Evolutionary conservation across 805 yeast species (phyloP), one percentile per base, ranked within the genome.

Genomic region (Kuraishia hungarica): DNA sequence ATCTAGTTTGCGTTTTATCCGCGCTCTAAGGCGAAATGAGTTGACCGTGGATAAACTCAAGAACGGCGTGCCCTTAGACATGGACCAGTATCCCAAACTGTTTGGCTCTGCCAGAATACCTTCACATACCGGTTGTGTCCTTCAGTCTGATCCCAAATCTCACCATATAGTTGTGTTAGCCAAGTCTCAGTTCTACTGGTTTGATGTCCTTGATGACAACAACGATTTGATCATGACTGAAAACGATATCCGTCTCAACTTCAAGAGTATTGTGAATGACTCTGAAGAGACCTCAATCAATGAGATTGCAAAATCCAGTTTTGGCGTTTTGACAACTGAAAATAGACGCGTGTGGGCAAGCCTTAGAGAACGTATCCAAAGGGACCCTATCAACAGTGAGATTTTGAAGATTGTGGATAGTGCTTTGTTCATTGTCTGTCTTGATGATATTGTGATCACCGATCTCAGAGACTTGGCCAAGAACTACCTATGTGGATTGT

Each of bases 101-200:
- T 91, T 91, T 72, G 97, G 96, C 1, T 84, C 96, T 26, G 80
- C 96, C 2, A 77, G 97, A 66, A 86, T 91, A 58, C 97, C 97
- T 51, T 86, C 94, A 1, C 76, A 78, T 22, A 77, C 81, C 1
- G 96, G 96, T 2, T 91, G 97, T 68, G 82, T 87, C 55, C 83
- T 91, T 84, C 96, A 90, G 69, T 80, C 89, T 1, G 96, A 89
- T 68, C 66, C 77, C 7, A 74, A 82, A 10, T 83, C 94, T 1
- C 87, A 83, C 63, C 97, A 91, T 68, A 82, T 91, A 43, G 85
- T 90, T 10, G 92, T 91, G 17, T 72, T 89, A 67, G 84, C 89
- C 58, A 84, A 87, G 64, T 87, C 96, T 1, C 97, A 91, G 69
- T 89, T 90, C 68, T 91, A 91, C 71, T 91, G 97, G 97, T 91